Base-by-base conservation (phyloP, 2,329 filamentous ascomycete genomes). In the Chrysoporthe cubensis region DNA sequence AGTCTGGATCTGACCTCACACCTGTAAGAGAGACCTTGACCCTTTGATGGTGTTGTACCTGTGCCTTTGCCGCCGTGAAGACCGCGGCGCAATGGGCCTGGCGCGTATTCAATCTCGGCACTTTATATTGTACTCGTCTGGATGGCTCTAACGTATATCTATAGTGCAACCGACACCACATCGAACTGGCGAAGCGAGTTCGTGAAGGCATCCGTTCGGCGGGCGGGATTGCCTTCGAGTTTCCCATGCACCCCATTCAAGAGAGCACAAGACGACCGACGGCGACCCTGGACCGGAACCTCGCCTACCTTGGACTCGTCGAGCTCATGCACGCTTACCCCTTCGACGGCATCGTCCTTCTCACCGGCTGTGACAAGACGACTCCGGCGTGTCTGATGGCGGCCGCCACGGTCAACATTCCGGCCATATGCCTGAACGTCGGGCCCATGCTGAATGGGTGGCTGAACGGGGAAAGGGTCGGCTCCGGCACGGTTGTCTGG, bases 291-390 rank as follows among this genome's bases (percentile, higher is more conserved):
- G 83, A 85, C 73, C 77, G 83, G 9, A 85, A 85, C 70, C 73
- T 85, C 64, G 78, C 81, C 1, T 84, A 84, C 73, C 73, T 85
- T 34, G 75, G 78, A 13, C 75, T 85, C 42, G 82, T 84, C 21
- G 83, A 85, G 73, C 73, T 85, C 21, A 75, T 85, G 50, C 77
- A 80, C 66, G 81, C 78, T 0, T 84, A 85, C 74, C 81, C 81
- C 4, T 75, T 85, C 61, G 83, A 85, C 71, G 83, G 83, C 32
- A 80, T 85, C 32, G 83, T 85, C 18, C 74, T 85, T 37, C 76
- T 85, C 62, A 85, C 83, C 0, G 83, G 83, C 9, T 85, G 83
- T 74, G 83, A 85, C 70, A 85, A 85, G 78, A 85, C 82, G 5
- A 84, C 82, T 0, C 83, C 83, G 16, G 83, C 82, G 16, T 81